A percentile compares a stretch with the other conserved stretches of the same genome.
Conservation (phyloP, 306 rosid species). For the Vigna radiata region DNA sequence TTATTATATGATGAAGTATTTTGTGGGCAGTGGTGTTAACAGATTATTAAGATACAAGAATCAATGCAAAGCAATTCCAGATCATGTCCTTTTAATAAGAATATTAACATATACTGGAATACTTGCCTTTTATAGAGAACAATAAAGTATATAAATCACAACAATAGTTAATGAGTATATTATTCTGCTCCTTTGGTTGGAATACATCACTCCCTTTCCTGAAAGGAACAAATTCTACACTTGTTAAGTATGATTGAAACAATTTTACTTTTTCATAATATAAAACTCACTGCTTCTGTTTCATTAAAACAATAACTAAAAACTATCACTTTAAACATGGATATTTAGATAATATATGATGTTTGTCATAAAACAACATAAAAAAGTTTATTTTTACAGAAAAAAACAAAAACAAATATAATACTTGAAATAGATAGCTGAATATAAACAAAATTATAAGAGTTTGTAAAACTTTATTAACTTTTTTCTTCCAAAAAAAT, state of each 20-base stretch:
- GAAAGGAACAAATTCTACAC: background rate
- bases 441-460: background rate
- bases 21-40: too few relatives aligned
- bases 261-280: background rate
- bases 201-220: background rate
- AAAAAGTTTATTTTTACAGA: background rate
- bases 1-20: too few relatives aligned
- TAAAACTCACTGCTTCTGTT: background rate
- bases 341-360: too few relatives aligned
- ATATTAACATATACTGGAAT: background rate
- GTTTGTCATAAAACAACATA: too few relatives aligned
- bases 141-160: background rate
- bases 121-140: background rate
- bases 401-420: background rate
- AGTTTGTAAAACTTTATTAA: background rate
- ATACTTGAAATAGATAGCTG: background rate
- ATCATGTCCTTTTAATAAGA: background rate
- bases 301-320: background rate
- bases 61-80: constrained; percentile 16
- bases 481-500: background rate
- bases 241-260: background rate
- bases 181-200: background rate
- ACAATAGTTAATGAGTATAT: background rate
- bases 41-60: background rate
- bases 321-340: too few relatives aligned